Conservation (phyloP, 257 asterid species). For the Rhazya stricta region DNA sequence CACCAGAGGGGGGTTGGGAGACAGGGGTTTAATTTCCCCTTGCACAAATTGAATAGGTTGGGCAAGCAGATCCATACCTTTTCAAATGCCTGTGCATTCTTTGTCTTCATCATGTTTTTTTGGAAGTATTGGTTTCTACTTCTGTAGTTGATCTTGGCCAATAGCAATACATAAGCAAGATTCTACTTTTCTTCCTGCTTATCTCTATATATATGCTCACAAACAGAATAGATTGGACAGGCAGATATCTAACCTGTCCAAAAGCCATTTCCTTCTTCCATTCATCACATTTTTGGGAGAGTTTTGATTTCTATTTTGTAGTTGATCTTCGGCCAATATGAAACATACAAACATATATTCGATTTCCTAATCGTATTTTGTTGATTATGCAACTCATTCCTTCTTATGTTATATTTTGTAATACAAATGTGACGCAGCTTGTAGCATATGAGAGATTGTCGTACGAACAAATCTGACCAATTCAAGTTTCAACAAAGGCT, state of each 20-base stretch:
- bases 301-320: not conserved
- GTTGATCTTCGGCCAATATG: not conserved
- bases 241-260: not conserved
- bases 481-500: too few species aligned
- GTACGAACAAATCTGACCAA: too few species aligned
- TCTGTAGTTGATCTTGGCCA: not conserved
- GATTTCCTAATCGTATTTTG: not conserved
- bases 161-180: not conserved
- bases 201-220: not conserved
- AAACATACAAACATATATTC: not conserved
- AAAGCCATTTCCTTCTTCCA: not conserved
- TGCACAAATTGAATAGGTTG: not conserved
- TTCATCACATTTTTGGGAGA: not conserved
- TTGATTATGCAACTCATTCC: not conserved
- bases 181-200: not conserved
- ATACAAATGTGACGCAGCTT: too few species aligned
- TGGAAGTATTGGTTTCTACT: too few species aligned
- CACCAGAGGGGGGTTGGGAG: too few species aligned
- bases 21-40: not conserved
- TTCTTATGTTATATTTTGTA: not conserved
- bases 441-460: too few species aligned
- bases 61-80: too few species aligned
- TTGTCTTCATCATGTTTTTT: too few species aligned
- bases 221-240: not conserved
- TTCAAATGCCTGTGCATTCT: too few species aligned